A percentile compares a stretch with the other conserved stretches of the same genome.
Evolutionary conservation across 331 rosid species (phyloP).

Genomic region (Arachis monticola): DNA sequence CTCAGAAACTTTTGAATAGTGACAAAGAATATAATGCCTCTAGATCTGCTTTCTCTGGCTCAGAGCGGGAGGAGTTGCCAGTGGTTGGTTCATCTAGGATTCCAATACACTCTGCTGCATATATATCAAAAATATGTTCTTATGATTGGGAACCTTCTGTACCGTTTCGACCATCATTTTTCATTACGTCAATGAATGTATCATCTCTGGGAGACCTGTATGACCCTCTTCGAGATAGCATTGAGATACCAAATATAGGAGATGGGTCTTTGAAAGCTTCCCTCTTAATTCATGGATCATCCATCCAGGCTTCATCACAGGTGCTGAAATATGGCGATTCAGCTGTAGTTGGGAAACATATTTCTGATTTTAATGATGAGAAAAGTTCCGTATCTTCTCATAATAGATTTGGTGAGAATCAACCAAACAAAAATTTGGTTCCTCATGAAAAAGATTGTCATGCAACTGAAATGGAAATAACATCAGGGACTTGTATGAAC

Average conservation of each 20-base stretch:
- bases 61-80: constrained; percentile 52
- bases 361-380: constrained; percentile 60
- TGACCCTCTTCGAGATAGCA: constrained; percentile 73
- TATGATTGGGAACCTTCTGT: constrained; percentile 92
- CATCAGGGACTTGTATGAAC: constrained; percentile 57
- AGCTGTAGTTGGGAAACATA: constrained; percentile 54
- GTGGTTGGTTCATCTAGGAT: constrained; percentile 45
- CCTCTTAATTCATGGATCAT: constrained; percentile 55
- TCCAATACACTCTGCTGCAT: constrained; percentile 45
- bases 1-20: constrained; percentile 46
- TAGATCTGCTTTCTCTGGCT: constrained; percentile 53
- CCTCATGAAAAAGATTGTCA: constrained; percentile 52
- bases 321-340: constrained; percentile 47
- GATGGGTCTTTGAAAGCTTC: constrained; percentile 64
- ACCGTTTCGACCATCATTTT: constrained; percentile 87
- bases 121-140: constrained; percentile 52
- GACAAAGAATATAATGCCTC: constrained; percentile 48
- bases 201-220: constrained; percentile 64
- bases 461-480: constrained; percentile 63
- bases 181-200: constrained; percentile 58
- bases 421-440: constrained; percentile 41
- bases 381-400: constrained; percentile 85
- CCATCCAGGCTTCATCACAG: constrained; percentile 47
- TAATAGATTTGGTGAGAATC: constrained; percentile 56
- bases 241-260: constrained; percentile 75